phyloP scores from a whole-genome alignment of 140 eudicot genomes.

The Ambrosia hybrid region DNA sequence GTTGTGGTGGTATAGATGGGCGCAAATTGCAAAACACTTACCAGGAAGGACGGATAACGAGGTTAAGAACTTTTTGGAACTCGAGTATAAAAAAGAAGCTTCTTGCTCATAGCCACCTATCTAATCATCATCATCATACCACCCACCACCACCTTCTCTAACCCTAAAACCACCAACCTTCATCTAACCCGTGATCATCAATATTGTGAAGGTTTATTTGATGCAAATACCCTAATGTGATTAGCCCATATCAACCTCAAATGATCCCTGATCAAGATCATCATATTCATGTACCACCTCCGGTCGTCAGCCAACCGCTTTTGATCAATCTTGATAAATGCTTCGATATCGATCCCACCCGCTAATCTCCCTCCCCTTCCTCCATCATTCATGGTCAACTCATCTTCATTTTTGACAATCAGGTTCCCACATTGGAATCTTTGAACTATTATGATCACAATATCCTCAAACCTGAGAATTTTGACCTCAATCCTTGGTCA shows the following conservation, averaged over 20 bases:
- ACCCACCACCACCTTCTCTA: conserved; percentile 33
- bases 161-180: conserved; percentile 21
- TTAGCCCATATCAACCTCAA: conserved; percentile 21
- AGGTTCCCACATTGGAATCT: conserved; percentile 21
- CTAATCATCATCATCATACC: conserved; percentile 25
- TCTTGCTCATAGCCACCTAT: conserved; percentile 41
- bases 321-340: conserved; percentile 32
- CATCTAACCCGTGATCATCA: conserved; percentile 25
- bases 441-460: conserved; percentile 27
- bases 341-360: too few relatives aligned
- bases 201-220: conserved; percentile 30
- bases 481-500: conserved; percentile 28
- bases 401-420: conserved; percentile 30
- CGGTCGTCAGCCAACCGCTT: conserved; percentile 7
- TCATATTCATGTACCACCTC: conserved; percentile 20
- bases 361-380: conserved; percentile 40
- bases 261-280: conserved; percentile 33
- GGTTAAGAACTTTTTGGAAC: conserved; percentile 92
- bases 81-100: conserved; percentile 82
- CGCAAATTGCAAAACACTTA: conserved; percentile 79
- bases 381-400: conserved; percentile 24
- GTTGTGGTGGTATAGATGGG: conserved; percentile 60
- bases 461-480: conserved; percentile 26
- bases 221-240: conserved; percentile 33
- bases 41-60: conserved; percentile 97